phyloP scores from a whole-genome alignment of 2,329 filamentous ascomycete genomes.

The Clonostachys chloroleuca region DNA sequence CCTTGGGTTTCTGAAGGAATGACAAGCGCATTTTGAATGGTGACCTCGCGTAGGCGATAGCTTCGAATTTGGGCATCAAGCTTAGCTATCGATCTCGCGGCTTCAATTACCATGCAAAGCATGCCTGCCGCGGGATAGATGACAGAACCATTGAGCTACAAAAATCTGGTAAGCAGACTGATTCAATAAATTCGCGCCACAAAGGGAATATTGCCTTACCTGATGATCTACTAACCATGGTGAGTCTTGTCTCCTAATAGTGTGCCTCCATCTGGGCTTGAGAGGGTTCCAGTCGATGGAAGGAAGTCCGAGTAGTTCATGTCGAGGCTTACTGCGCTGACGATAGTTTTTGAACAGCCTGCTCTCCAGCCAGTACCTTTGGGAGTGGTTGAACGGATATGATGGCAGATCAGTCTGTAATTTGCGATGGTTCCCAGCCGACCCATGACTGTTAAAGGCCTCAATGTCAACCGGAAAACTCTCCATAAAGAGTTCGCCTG shows the following conservation, averaged over 20 bases:
- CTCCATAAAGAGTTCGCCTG: not conserved
- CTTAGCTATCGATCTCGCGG: slow-evolving; percentile 4
- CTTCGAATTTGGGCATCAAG: not conserved
- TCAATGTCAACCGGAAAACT: slow-evolving; percentile 26
- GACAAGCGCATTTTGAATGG: too few relatives aligned
- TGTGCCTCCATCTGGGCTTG: slow-evolving; percentile 44
- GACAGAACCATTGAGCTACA: slow-evolving; percentile 17
- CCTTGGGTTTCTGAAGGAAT: too few relatives aligned
- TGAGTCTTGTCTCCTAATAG: slow-evolving; percentile 38
- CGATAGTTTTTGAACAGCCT: slow-evolving; percentile 18
- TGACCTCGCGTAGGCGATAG: too few relatives aligned
- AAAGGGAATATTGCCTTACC: slow-evolving; percentile 9
- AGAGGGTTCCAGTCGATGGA: slow-evolving; percentile 30
- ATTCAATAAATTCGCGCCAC: too few relatives aligned
- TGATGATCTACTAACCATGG: slow-evolving; percentile 44
- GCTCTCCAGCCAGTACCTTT: slow-evolving; percentile 22
- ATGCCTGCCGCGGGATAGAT: slow-evolving; percentile 17
- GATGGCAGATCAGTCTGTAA: slow-evolving; percentile 21
- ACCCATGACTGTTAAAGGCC: slow-evolving; percentile 25
- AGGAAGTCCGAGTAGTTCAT: slow-evolving; percentile 40
- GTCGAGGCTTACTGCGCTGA: slow-evolving; percentile 22
- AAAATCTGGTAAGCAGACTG: too few relatives aligned
- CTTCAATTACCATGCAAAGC: slow-evolving; percentile 20
- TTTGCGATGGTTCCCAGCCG: not conserved
- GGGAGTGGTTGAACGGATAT: slow-evolving; percentile 29